These are phyloP conservation scores for Yamadazyma sp. DNA, from an alignment of 1,139 yeast genomes.

Conservation along the genomic window DNA sequence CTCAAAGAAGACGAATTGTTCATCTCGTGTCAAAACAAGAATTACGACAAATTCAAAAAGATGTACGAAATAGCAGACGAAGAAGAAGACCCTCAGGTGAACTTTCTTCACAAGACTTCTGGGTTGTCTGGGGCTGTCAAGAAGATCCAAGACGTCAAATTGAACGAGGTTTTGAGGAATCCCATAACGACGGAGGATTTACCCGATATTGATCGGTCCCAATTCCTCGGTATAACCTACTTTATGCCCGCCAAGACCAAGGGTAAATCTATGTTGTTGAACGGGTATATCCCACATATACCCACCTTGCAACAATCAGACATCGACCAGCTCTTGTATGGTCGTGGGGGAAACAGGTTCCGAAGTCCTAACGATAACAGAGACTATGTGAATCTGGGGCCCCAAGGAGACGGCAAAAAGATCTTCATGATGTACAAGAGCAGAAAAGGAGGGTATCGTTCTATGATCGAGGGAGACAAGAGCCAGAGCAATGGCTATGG, in stretches of 20 bases:
- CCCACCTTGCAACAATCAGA: slow-evolving; percentile 69
- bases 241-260: slow-evolving; percentile 50
- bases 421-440: slow-evolving; percentile 32
- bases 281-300: slow-evolving; percentile 69
- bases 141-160: slow-evolving; percentile 44
- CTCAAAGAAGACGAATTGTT: slow-evolving; percentile 61
- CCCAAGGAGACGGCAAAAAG: slow-evolving; percentile 41
- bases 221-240: slow-evolving; percentile 59
- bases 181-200: slow-evolving; percentile 63
- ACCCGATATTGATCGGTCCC: slow-evolving; percentile 56
- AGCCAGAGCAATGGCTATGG: neutral
- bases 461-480: slow-evolving; percentile 17
- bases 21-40: slow-evolving; percentile 57
- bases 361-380: slow-evolving; percentile 33
- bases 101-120: slow-evolving; percentile 48
- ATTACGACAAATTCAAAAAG: slow-evolving; percentile 37
- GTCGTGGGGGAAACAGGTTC: slow-evolving; percentile 32
- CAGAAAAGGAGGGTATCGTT: slow-evolving; percentile 45
- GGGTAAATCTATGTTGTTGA: slow-evolving; percentile 82
- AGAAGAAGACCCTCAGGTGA: slow-evolving; percentile 23
- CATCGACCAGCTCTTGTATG: slow-evolving; percentile 57
- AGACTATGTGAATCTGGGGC: slow-evolving; percentile 44
- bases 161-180: slow-evolving; percentile 49
- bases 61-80: slow-evolving; percentile 29
- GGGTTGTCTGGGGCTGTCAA: slow-evolving; percentile 70